Conservation (phyloP, 2,329 filamentous ascomycete species). For the Pyrenochaeta sp. region DNA sequence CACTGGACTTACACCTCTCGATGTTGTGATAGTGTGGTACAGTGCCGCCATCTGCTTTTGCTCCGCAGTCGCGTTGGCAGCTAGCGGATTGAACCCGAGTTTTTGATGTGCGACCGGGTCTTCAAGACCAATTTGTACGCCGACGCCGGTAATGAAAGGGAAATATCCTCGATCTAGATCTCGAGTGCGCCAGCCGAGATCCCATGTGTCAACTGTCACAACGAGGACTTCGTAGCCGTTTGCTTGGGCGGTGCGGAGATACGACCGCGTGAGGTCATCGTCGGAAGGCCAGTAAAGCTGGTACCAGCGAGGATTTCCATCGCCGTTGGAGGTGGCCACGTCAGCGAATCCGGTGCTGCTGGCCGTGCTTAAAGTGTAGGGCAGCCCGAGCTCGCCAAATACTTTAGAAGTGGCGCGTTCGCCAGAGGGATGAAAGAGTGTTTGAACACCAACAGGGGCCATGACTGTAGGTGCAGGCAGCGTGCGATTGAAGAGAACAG, state of each 20-base stretch:
- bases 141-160: constrained; percentile 8
- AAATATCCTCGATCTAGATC: constrained; percentile 65
- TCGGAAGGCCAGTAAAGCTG: constrained; percentile 76
- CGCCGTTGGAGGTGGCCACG: constrained; percentile 63
- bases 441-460: constrained; percentile 2
- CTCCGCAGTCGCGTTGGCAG: constrained; percentile 18
- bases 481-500: no score
- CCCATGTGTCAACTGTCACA: constrained; percentile 74
- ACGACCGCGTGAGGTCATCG: constrained; percentile 67
- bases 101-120: constrained; percentile 62
- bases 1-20: constrained; percentile 16
- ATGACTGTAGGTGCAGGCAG: no score
- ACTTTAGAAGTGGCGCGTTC: constrained; percentile 68
- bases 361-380: constrained; percentile 71
- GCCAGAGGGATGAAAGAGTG: constrained; percentile 53
- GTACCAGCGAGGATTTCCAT: constrained; percentile 66
- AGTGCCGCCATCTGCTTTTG: constrained; percentile 18
- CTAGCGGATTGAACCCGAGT: constrained; percentile 17
- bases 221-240: constrained; percentile 69
- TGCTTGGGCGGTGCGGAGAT: constrained; percentile 56
- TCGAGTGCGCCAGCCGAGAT: constrained; percentile 69
- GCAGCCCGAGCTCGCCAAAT: constrained; percentile 66
- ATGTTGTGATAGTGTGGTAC: constrained; percentile 19
- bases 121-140: constrained; percentile 66
- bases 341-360: constrained; percentile 68